Conservation (phyloP, 1,139 yeast species). For the Kluyveromyces marxianus region DNA sequence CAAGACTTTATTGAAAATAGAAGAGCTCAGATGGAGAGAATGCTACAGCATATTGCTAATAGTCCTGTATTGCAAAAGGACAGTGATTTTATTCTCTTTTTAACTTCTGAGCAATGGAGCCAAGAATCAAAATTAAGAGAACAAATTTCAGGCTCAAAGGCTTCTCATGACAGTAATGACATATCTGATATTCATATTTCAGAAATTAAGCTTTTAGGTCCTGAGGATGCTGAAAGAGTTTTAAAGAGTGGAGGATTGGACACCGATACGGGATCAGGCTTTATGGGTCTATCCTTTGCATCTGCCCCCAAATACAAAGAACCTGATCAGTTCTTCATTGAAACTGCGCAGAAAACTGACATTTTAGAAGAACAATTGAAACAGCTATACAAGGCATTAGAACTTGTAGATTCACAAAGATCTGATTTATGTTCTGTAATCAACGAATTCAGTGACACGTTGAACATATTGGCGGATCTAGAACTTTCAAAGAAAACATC, state of each 20-base stretch:
- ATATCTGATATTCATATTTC: constrained; percentile 34
- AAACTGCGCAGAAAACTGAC: constrained; percentile 63
- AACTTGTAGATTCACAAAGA: constrained; percentile 66
- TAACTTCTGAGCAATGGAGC: constrained; percentile 65
- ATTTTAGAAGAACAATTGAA: constrained; percentile 66
- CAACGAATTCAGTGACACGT: constrained; percentile 51
- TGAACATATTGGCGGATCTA: constrained; percentile 56
- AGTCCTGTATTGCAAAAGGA: constrained; percentile 57
- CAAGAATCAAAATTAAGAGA: constrained; percentile 61
- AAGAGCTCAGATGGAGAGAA: constrained; percentile 76
- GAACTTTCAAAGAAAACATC: constrained; percentile 69
- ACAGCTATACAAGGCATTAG: constrained; percentile 64
- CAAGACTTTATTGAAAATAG: constrained; percentile 84
- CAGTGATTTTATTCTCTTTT: constrained; percentile 67
- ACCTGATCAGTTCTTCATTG: constrained; percentile 69
- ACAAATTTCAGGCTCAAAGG: constrained; percentile 45
- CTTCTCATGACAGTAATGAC: constrained; percentile 40
- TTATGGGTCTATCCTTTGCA: constrained; percentile 31
- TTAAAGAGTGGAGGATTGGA: constrained; percentile 29
- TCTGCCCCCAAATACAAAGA: constrained; percentile 53
- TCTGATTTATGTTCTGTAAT: constrained; percentile 61
- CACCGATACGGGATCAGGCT: constrained; percentile 22
- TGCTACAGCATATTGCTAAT: constrained; percentile 64
- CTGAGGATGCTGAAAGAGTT: constrained; percentile 27
- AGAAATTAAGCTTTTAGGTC: constrained; percentile 27